Percentiles rank a stretch among this genome's conserved stretches.
Conservation (phyloP, 1,284 basidiomycete species). For the Fomes fomentarius region DNA sequence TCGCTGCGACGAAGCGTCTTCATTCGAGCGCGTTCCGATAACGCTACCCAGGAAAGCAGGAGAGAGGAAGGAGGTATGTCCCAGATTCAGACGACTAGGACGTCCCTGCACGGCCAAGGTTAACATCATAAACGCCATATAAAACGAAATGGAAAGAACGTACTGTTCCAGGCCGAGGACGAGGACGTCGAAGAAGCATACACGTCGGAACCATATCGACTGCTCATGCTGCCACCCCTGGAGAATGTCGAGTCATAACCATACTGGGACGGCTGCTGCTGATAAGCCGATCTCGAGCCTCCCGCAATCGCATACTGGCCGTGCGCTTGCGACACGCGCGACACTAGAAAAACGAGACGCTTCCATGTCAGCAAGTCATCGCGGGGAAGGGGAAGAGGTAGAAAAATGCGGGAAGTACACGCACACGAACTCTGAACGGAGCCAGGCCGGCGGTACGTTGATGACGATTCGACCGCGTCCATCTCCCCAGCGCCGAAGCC, state of each 20-base stretch:
- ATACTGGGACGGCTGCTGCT: constrained; percentile 6
- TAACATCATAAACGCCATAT: too few species aligned
- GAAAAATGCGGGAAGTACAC: constrained; percentile 7
- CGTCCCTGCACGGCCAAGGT: too few species aligned
- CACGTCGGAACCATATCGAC: constrained; percentile 15
- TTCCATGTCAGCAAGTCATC: background rate
- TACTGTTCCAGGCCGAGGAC: too few species aligned
- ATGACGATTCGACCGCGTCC: background rate
- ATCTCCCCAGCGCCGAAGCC: constrained; percentile 10
- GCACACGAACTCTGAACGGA: constrained; percentile 17
- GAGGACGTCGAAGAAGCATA: constrained; percentile 10
- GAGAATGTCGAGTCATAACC: constrained; percentile 16
- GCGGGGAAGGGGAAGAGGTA: background rate
- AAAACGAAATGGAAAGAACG: too few species aligned
- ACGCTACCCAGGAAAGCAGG: background rate
- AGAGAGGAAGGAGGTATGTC: background rate
- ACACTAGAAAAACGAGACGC: constrained; percentile 5
- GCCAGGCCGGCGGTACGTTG: constrained; percentile 18
- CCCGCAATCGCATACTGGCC: constrained; percentile 12
- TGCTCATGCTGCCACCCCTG: background rate
- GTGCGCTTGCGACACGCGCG: constrained; percentile 21
- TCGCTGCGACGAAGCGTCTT: too few species aligned
- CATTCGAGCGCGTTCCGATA: too few species aligned
- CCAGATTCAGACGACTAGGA: too few species aligned
- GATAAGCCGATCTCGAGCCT: constrained; percentile 9